phyloP scores from a whole-genome alignment of 306 rosid species.

The Abrus precatorius region DNA sequence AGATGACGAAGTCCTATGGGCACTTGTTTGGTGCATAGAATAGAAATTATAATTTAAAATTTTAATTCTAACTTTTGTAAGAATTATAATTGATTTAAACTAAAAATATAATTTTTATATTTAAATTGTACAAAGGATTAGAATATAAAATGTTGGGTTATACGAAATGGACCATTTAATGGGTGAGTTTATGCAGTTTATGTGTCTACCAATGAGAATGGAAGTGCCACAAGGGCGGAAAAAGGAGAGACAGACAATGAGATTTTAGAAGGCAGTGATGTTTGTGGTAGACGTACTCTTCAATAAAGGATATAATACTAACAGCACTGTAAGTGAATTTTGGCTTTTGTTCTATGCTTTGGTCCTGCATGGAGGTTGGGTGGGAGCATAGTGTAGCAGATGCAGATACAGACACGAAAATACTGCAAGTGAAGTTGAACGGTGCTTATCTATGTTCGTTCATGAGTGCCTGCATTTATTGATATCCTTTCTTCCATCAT shows the following conservation, averaged over 20 bases:
- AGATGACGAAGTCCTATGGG: too few relatives aligned
- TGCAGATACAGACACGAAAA: neutral
- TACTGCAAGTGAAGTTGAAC: neutral
- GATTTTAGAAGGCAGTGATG: neutral
- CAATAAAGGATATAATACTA: neutral
- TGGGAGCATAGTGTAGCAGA: neutral
- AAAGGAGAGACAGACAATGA: neutral
- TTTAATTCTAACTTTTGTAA: too few relatives aligned
- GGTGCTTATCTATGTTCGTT: constrained; percentile 6
- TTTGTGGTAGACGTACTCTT: neutral
- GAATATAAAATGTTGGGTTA: neutral
- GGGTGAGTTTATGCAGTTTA: too few relatives aligned
- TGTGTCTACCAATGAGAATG: neutral
- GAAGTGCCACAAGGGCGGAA: neutral
- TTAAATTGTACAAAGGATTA: neutral
- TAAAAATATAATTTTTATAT: too few relatives aligned
- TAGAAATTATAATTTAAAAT: too few relatives aligned
- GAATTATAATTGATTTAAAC: too few relatives aligned
- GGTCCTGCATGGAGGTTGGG: neutral
- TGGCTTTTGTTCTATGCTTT: neutral
- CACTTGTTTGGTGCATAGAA: too few relatives aligned
- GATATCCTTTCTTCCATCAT: constrained; percentile 17
- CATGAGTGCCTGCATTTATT: constrained; percentile 26
- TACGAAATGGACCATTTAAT: too few relatives aligned
- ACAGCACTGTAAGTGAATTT: neutral